phyloP scores from a whole-genome alignment of 768 basidiomycete genomes.

The Mycena crocata region DNA sequence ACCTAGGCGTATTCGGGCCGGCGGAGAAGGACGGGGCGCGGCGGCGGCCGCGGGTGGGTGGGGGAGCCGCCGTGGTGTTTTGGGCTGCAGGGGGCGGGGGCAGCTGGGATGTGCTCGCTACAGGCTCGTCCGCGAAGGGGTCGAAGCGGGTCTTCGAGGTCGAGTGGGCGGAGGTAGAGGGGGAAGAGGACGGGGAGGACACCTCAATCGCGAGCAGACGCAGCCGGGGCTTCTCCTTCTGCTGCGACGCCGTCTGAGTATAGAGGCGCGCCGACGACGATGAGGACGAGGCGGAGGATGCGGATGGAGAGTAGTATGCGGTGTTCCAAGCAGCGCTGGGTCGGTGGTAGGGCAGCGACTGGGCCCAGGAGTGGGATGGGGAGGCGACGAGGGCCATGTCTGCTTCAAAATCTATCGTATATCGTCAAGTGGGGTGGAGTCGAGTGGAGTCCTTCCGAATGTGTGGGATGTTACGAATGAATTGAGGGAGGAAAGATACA shows the following conservation, averaged over 20 bases:
- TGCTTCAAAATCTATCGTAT: no score
- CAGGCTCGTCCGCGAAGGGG: slow-evolving; percentile 28
- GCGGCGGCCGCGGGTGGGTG: slow-evolving; percentile 13
- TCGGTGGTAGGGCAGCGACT: not conserved
- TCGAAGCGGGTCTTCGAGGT: slow-evolving; percentile 12
- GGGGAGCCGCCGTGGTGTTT: not conserved
- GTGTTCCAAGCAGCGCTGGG: slow-evolving; percentile 7
- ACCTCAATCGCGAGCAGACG: no score
- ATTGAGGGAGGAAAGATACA: not conserved
- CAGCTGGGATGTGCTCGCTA: slow-evolving; percentile 11
- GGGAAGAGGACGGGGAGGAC: no score
- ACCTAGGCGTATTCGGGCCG: slow-evolving; percentile 18
- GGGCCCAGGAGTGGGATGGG: slow-evolving; percentile 9
- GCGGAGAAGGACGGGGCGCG: slow-evolving; percentile 32
- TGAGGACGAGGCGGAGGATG: slow-evolving; percentile 6
- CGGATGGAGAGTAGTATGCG: not conserved
- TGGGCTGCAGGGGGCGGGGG: slow-evolving; percentile 10
- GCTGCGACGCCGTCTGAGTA: not conserved
- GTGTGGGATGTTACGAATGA: not conserved
- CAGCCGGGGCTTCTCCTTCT: slow-evolving; percentile 9
- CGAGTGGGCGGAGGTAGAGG: not conserved
- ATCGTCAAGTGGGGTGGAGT: no score
- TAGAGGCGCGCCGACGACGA: not conserved
- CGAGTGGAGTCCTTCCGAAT: no score
- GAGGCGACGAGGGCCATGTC: slow-evolving; percentile 9